phyloP scores from a whole-genome alignment of 2,329 filamentous ascomycete species.

The Colletotrichum falcatum region DNA sequence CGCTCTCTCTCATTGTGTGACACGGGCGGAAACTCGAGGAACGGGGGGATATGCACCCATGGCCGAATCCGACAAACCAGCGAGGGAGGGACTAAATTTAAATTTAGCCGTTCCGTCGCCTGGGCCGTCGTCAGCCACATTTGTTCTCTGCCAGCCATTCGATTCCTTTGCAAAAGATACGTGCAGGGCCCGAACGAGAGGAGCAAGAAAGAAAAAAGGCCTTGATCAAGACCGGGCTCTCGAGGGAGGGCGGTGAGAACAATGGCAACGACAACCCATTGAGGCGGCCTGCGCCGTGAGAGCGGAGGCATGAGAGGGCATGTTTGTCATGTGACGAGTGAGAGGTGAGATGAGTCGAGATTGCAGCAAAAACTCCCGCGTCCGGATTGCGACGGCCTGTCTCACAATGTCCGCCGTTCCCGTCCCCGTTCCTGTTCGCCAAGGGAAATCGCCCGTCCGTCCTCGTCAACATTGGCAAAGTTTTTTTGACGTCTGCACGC shows the following conservation, averaged over 20 bases:
- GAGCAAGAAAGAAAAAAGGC: too few species aligned
- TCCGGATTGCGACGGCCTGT: background rate
- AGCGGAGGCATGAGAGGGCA: background rate
- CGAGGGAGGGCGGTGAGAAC: background rate
- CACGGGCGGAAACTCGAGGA: constrained; percentile 6
- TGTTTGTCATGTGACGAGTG: background rate
- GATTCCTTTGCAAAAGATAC: background rate
- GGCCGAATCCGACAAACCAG: background rate
- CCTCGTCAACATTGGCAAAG: background rate
- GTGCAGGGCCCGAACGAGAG: background rate
- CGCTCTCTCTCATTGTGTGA: background rate
- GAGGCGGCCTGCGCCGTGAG: background rate
- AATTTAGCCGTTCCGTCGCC: constrained; percentile 8
- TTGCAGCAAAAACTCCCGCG: background rate
- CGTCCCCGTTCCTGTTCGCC: too few species aligned
- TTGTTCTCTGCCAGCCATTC: too few species aligned
- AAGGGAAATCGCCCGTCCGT: too few species aligned
- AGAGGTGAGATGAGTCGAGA: too few species aligned
- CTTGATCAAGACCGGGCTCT: background rate
- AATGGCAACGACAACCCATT: background rate
- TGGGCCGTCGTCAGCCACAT: constrained; percentile 2
- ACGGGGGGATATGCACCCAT: constrained; percentile 24
- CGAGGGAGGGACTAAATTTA: constrained; percentile 17
- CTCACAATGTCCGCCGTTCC: background rate
- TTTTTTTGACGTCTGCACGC: constrained; percentile 6